Evolutionary conservation across 176 grass and related monocot genomes (phyloP).

Genomic region (Alloteropsis semialata): DNA sequence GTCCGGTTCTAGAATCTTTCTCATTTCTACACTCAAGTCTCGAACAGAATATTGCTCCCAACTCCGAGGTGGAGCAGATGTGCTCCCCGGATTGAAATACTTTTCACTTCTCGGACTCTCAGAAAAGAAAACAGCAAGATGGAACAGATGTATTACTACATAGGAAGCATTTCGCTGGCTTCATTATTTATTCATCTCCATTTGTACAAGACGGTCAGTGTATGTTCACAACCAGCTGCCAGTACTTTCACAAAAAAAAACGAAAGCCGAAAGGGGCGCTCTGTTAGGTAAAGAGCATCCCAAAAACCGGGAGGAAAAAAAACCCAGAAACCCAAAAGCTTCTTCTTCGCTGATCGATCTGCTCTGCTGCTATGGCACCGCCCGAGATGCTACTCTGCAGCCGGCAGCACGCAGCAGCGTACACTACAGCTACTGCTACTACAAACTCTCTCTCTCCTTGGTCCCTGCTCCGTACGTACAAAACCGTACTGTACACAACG

Average conservation of each 20-base stretch:
- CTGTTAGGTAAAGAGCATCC: slow-evolving; percentile 4
- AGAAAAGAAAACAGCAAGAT: neutral
- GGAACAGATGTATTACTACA: neutral
- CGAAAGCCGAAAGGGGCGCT: neutral
- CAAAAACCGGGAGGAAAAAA: neutral
- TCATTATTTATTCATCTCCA: neutral
- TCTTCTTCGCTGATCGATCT: neutral
- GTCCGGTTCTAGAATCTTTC: neutral
- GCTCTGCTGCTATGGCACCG: neutral
- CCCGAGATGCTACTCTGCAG: neutral
- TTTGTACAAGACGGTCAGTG: slow-evolving; percentile 33
- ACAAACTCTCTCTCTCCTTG: neutral
- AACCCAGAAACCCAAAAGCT: neutral
- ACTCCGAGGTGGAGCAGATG: neutral
- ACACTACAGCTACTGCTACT: neutral
- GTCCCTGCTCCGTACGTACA: slow-evolving; percentile 1
- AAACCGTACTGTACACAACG: slow-evolving; percentile 19
- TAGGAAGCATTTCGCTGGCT: neutral
- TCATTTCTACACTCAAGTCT: neutral
- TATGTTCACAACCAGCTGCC: slow-evolving; percentile 23
- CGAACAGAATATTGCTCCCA: neutral
- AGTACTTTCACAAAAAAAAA: neutral
- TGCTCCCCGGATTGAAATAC: neutral
- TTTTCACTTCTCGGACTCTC: neutral
- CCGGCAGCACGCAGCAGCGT: neutral